These are phyloP conservation scores for Coniella vitis DNA, from an alignment of 2,329 filamentous ascomycete species.

Conservation along the genomic window DNA sequence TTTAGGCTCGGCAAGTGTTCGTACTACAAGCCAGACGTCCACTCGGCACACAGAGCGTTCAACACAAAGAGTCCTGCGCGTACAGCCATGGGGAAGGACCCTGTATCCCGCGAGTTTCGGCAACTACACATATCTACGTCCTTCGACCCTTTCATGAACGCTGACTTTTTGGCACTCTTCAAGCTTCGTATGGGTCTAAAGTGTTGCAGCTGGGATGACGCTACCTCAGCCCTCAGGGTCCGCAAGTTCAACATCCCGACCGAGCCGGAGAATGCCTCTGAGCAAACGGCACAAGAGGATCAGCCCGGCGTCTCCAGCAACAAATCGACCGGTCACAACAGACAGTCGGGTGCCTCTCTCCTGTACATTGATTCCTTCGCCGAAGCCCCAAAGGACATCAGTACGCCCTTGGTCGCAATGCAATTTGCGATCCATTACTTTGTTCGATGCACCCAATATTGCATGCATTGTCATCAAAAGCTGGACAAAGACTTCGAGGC, in stretches of 20 bases:
- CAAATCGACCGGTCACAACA: conserved; percentile 16
- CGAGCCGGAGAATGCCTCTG: background rate
- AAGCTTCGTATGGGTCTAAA: conserved; percentile 44
- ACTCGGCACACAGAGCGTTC: conserved; percentile 31
- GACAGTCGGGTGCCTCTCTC: conserved; percentile 1
- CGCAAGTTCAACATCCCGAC: no score
- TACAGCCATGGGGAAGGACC: background rate
- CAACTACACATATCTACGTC: conserved; percentile 66
- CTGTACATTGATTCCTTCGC: conserved; percentile 3
- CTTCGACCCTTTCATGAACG: conserved; percentile 60
- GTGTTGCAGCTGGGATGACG: conserved; percentile 59
- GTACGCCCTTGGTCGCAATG: conserved; percentile 54
- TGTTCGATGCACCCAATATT: conserved; percentile 77
- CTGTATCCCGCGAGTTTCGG: conserved; percentile 30
- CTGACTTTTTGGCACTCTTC: conserved; percentile 56
- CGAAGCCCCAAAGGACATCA: conserved; percentile 26
- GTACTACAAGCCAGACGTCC: conserved; percentile 62
- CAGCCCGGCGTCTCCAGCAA: conserved; percentile 21
- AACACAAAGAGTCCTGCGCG: background rate
- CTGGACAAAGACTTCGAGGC: conserved; percentile 59
- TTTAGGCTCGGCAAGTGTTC: conserved; percentile 66
- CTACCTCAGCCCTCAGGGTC: conserved; percentile 38
- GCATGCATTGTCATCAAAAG: conserved; percentile 72
- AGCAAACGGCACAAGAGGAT: conserved; percentile 3
- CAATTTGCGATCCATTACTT: conserved; percentile 75